A percentile compares a stretch with the other conserved stretches of the same genome.
These are phyloP conservation scores for Firmiana major DNA, from an alignment of 345 rosid genomes.

Conservation along the genomic window DNA sequence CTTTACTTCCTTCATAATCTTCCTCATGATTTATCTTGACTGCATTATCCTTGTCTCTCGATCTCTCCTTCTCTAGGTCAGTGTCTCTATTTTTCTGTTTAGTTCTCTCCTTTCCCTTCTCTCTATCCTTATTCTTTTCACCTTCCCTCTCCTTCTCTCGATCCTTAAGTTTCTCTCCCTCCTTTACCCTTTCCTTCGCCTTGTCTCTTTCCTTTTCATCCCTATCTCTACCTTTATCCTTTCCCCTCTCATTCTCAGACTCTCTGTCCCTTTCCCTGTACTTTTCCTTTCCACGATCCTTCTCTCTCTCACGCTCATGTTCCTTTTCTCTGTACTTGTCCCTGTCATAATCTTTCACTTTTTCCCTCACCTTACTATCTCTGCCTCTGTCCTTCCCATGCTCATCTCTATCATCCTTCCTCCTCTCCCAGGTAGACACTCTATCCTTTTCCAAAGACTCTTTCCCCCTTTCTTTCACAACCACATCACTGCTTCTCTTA, in stretches of 20 bases:
- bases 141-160: constrained; percentile 45
- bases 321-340: constrained; percentile 46
- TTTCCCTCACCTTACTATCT: constrained; percentile 27
- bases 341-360: constrained; percentile 35
- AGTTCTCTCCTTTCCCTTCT: constrained; percentile 27
- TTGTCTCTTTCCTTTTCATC: constrained; percentile 47
- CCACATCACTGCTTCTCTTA: constrained; percentile 14
- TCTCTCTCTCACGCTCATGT: constrained; percentile 36
- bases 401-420: constrained; percentile 35
- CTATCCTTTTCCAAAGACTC: constrained; percentile 19
- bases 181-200: constrained; percentile 45
- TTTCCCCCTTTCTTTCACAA: constrained; percentile 17
- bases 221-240: constrained; percentile 40
- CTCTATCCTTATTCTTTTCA: constrained; percentile 42
- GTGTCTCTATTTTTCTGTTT: constrained; percentile 32
- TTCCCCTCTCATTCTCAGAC: constrained; percentile 43
- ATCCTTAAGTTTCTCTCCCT: constrained; percentile 43
- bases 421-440: constrained; percentile 25
- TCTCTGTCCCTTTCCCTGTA: constrained; percentile 42
- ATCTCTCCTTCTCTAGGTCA: constrained; percentile 35
- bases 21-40: constrained; percentile 34
- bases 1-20: constrained; percentile 30
- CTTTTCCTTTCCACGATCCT: constrained; percentile 36
- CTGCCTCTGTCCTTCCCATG: constrained; percentile 31
- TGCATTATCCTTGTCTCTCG: constrained; percentile 35